Conservation (phyloP, 306 rosid genomes). For the Vigna hirtella region DNA sequence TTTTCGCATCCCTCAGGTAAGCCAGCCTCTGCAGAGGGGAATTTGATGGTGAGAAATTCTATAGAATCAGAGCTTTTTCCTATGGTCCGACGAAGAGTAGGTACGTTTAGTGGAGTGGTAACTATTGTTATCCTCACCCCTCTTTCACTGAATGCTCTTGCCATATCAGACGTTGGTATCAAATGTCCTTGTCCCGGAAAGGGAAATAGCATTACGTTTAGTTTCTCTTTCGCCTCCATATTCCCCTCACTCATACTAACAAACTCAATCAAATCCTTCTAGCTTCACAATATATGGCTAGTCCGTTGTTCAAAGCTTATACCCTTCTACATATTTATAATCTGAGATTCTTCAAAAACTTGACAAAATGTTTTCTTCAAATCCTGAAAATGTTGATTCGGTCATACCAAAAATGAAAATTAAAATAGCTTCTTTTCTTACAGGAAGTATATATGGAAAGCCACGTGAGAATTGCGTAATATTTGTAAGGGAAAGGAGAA, state of each 20-base stretch:
- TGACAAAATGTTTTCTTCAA: too few species aligned
- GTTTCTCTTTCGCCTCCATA: background rate
- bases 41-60: slow-evolving; percentile 8
- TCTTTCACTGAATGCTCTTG: background rate
- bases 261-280: too few species aligned
- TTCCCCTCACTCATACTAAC: background rate
- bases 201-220: slow-evolving; percentile 4
- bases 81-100: background rate
- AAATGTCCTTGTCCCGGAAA: slow-evolving; percentile 25
- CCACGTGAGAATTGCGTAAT: too few species aligned
- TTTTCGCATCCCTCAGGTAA: slow-evolving; percentile 54
- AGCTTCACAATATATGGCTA: too few species aligned
- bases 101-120: slow-evolving; percentile 19
- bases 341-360: too few species aligned
- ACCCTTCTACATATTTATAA: too few species aligned
- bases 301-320: too few species aligned
- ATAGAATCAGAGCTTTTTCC: background rate
- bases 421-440: too few species aligned
- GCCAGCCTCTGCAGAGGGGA: slow-evolving; percentile 46
- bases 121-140: slow-evolving; percentile 24
- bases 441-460: too few species aligned
- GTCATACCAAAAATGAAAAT: too few species aligned
- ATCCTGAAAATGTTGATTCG: too few species aligned
- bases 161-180: slow-evolving; percentile 26
- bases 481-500: too few species aligned